Conservation (phyloP, 164 flowering plant species). For the Nymphaea colorata region DNA sequence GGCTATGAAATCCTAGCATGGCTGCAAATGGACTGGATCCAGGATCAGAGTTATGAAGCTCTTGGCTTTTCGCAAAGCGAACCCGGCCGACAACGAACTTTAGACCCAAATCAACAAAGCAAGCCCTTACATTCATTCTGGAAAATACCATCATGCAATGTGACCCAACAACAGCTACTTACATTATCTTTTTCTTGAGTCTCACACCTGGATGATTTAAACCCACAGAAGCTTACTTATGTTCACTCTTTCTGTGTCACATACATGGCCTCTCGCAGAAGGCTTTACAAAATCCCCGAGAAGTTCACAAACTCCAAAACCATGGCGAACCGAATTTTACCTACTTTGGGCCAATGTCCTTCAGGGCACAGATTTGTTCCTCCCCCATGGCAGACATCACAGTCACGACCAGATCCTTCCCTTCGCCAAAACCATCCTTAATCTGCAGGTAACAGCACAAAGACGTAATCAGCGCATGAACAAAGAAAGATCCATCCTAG, state of each 20-base stretch:
- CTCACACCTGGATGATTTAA: too few species aligned
- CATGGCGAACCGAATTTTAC: background rate
- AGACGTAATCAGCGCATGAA: background rate
- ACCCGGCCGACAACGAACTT: slow-evolving; percentile 3
- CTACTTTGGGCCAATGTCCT: slow-evolving; percentile 33
- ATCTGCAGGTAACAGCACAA: slow-evolving; percentile 3
- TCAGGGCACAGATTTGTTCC: slow-evolving; percentile 37
- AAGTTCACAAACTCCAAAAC: background rate
- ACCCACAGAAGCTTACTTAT: too few species aligned
- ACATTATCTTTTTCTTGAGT: too few species aligned
- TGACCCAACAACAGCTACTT: background rate
- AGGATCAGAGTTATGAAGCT: slow-evolving; percentile 5
- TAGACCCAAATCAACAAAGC: too few species aligned
- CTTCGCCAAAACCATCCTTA: slow-evolving; percentile 28
- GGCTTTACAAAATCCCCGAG: background rate
- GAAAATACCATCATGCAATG: too few species aligned
- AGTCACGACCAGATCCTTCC: slow-evolving; percentile 32
- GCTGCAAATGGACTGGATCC: too few species aligned
- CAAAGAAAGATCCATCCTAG: background rate
- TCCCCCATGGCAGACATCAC: slow-evolving; percentile 45
- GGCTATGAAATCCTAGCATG: too few species aligned
- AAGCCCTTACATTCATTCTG: too few species aligned
- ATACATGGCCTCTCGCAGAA: background rate
- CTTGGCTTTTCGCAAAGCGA: slow-evolving; percentile 3
- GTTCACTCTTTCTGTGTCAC: background rate